Evolutionary conservation across 371 early-diverging fungal genomes (phyloP).

Genomic region (Conidiobolus incongruus): DNA sequence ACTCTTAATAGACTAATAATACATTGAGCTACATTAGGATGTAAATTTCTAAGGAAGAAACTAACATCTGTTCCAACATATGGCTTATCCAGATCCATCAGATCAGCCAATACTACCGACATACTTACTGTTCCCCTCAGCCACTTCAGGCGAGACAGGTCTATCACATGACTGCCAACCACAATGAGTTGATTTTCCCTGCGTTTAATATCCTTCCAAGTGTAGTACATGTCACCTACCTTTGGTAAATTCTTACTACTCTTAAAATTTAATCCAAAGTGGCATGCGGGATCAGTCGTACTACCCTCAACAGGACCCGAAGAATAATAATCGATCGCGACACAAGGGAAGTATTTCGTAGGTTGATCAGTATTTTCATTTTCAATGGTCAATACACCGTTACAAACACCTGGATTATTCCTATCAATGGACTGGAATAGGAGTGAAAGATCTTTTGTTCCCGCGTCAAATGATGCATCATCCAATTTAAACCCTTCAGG

Average conservation of each 20-base stretch:
- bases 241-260: slow-evolving; percentile 11
- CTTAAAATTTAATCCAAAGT: slow-evolving; percentile 16
- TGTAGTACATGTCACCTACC: slow-evolving; percentile 39
- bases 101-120: not conserved
- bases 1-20: slow-evolving; percentile 18
- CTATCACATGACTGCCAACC: slow-evolving; percentile 51
- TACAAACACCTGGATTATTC: slow-evolving; percentile 25
- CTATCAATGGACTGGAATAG: slow-evolving; percentile 48
- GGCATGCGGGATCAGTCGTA: slow-evolving; percentile 32
- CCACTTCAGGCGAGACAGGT: slow-evolving; percentile 20
- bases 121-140: slow-evolving; percentile 3
- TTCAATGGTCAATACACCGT: slow-evolving; percentile 10
- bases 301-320: slow-evolving; percentile 20
- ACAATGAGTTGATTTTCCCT: slow-evolving; percentile 26
- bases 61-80: slow-evolving; percentile 14
- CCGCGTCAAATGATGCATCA: slow-evolving; percentile 24
- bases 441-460: slow-evolving; percentile 48
- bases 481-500: not conserved
- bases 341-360: slow-evolving; percentile 48
- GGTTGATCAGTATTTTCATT: slow-evolving; percentile 16
- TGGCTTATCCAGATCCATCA: slow-evolving; percentile 11
- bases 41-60: slow-evolving; percentile 8
- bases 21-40: slow-evolving; percentile 8
- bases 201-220: slow-evolving; percentile 35
- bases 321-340: slow-evolving; percentile 17